Base-by-base conservation (phyloP, 2,329 filamentous ascomycete genomes). In the Trichoderma sp. region DNA sequence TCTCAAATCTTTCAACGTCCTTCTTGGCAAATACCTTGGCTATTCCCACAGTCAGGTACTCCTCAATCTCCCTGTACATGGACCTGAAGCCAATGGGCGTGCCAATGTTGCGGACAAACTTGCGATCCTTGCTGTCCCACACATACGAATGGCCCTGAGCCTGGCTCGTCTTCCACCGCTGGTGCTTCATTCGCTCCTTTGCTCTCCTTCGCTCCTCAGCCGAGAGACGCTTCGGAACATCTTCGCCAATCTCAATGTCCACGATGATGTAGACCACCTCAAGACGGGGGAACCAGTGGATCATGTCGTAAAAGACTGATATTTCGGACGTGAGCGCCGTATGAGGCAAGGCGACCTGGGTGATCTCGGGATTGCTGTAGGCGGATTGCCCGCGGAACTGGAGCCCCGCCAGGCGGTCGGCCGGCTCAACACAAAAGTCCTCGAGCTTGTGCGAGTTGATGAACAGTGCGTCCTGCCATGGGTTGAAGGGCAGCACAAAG, bases 241-340 rank as follows among this genome's bases (percentile, higher is more conserved):
- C 13, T 3, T 27, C 10, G 49, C 37, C 49, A 7, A 56, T 10
- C 0, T 37, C 5, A 13, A 64, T n/a, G 49, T 64, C 61, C 24
- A 56, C 14, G 24, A 64, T 27, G 24, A 64, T 43, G 21, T 24
- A 56, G 5, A 64, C 7, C 5, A 43, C 49, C 19, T 55, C 14
- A 1, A 64, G 61, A 13, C 35, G 21, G 14, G 61, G 61, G 49
- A 56, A 64, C 61, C 61, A 64, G 27, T 56, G 61, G 1, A 56
- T 14, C 16, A 64, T 13, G 1, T 64, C 61, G 11, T 24, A n/a
- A 24, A 64, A 2, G 24, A 24, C 29, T 2, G 60, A n/a, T 21
- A 13, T 10, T 4, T 64, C 61, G 1, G 33, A 24, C 5, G 24
- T 24, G 8, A 43, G 16, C 16, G 61, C 29, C 11, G 47, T 37